These are phyloP conservation scores for Yamadazyma oceani DNA, from an alignment of 1,139 yeast genomes.

Conservation along the genomic window DNA sequence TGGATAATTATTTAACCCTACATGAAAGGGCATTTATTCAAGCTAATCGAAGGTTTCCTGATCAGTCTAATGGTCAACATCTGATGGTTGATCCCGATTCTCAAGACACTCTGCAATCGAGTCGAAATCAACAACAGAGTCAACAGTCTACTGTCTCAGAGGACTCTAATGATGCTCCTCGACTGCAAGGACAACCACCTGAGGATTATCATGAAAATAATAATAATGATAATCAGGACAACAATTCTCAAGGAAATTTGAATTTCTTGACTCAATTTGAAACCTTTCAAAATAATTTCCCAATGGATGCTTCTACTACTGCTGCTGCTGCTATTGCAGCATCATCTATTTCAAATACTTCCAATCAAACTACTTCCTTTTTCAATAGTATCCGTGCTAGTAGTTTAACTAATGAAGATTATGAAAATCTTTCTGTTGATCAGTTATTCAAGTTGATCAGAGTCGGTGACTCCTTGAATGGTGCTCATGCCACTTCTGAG, in stretches of 20 bases:
- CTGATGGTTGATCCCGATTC: too few relatives aligned
- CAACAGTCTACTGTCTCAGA: not conserved
- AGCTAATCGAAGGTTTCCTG: conserved; percentile 22
- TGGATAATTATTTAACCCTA: conserved; percentile 72
- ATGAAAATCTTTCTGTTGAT: conserved; percentile 37
- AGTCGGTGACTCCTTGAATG: conserved; percentile 11
- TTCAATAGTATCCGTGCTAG: conserved; percentile 24
- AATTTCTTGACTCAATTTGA: conserved; percentile 17
- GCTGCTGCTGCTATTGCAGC: conserved; percentile 18
- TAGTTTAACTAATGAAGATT: conserved; percentile 40
- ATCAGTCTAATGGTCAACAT: not conserved
- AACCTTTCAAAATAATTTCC: conserved; percentile 16
- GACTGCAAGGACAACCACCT: not conserved
- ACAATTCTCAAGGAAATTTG: conserved; percentile 3
- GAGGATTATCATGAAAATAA: not conserved
- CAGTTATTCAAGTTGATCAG: conserved; percentile 39
- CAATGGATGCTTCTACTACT: conserved; percentile 12
- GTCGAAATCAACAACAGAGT: not conserved
- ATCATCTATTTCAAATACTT: conserved; percentile 7
- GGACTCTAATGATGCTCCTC: conserved; percentile 5
- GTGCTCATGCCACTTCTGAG: not conserved
- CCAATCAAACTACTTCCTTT: conserved; percentile 12
- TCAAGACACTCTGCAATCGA: too few relatives aligned
- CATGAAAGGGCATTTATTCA: conserved; percentile 41
- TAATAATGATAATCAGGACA: conserved; percentile 1